Evolutionary conservation across 2,329 filamentous ascomycete species (phyloP).

Genomic region (Nothomitra cinnamomea): DNA sequence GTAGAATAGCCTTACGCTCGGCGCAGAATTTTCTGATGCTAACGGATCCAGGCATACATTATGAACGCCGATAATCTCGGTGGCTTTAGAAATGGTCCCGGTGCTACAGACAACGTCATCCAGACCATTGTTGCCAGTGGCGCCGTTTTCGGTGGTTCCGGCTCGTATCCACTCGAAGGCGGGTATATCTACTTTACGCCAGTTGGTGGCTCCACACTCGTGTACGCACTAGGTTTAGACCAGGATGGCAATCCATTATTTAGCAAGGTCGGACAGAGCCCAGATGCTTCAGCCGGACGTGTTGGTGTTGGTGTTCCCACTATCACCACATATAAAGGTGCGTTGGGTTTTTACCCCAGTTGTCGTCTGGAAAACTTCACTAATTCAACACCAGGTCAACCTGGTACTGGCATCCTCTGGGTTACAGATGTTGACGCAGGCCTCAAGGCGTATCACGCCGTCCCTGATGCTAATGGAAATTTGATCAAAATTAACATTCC

Average conservation of each 20-base stretch:
- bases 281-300: conserved; percentile 16
- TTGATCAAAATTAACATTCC: conserved; percentile 15
- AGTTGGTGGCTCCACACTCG: conserved; percentile 16
- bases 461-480: conserved; percentile 11
- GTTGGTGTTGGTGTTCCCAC: conserved; percentile 21
- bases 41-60: conserved; percentile 15
- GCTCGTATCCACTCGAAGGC: conserved; percentile 26
- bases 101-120: conserved; percentile 22
- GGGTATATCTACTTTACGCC: conserved; percentile 26
- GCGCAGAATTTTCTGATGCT: neutral
- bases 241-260: conserved; percentile 18
- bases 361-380: neutral
- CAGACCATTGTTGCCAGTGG: conserved; percentile 20
- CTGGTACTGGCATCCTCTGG: conserved; percentile 15
- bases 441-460: conserved; percentile 14
- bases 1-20: conserved; percentile 5
- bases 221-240: conserved; percentile 20
- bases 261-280: conserved; percentile 17
- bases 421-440: conserved; percentile 18
- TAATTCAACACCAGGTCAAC: conserved; percentile 6
- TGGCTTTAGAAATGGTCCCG: conserved; percentile 23
- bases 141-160: conserved; percentile 22
- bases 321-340: conserved; percentile 12
- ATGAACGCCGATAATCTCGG: conserved; percentile 26
- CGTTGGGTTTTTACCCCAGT: neutral